Conservation (phyloP, 148 eudicot genomes). For the Vaccinium darrowii region DNA sequence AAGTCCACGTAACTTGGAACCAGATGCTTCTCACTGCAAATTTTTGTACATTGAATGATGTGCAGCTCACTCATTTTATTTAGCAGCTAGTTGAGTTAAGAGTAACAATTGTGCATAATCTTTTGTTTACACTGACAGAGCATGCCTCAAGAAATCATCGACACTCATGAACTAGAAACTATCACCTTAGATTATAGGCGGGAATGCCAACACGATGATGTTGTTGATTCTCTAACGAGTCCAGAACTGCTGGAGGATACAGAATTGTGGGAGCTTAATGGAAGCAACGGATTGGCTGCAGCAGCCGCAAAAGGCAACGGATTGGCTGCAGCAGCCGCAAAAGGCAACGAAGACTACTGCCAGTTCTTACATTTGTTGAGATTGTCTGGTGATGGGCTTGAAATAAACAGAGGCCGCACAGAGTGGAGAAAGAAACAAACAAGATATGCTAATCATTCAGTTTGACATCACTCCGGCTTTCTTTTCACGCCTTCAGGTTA, state of each 20-base stretch:
- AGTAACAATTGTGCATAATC: no score
- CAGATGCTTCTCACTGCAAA: no score
- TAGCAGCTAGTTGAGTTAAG: no score
- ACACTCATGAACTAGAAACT: slow-evolving; percentile 76
- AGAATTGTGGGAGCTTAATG: slow-evolving; percentile 30
- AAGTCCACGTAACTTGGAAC: no score
- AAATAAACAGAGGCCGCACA: slow-evolving; percentile 75
- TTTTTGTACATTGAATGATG: no score
- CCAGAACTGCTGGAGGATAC: slow-evolving; percentile 38
- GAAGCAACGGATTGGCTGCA: slow-evolving; percentile 50
- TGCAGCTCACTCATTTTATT: no score
- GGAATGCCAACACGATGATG: slow-evolving; percentile 80
- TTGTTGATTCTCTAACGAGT: slow-evolving; percentile 77
- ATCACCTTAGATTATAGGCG: slow-evolving; percentile 86
- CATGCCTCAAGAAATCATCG: slow-evolving; percentile 57
- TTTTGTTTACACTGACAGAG: no score
- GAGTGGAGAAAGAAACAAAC: slow-evolving; percentile 79
- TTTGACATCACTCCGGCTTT: background rate
- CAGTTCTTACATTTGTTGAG: slow-evolving; percentile 78
- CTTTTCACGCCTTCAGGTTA: no score
- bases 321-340: slow-evolving; percentile 28
- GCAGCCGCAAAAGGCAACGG: slow-evolving; percentile 35
- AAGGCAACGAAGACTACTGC: slow-evolving; percentile 31
- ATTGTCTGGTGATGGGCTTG: slow-evolving; percentile 63
- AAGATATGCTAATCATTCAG: slow-evolving; percentile 28